These are phyloP conservation scores for Ophiostoma quercus DNA, from an alignment of 2,329 filamentous ascomycete species.

Conservation along the genomic window DNA sequence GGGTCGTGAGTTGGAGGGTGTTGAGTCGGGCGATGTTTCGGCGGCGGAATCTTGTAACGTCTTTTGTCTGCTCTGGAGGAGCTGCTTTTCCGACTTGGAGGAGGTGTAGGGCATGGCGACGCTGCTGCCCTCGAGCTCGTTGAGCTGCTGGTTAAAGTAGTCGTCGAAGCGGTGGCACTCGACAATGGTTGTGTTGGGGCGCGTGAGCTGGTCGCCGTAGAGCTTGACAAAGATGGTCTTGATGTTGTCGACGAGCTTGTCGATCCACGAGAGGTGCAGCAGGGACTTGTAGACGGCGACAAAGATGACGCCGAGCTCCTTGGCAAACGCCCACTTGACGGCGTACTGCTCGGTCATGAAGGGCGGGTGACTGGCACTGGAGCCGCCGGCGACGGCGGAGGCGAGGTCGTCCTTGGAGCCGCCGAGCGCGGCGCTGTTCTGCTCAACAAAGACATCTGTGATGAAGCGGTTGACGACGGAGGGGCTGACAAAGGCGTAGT, in stretches of 20 bases:
- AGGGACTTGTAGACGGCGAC: constrained; percentile 96
- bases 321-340: constrained; percentile 85
- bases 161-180: constrained; percentile 77
- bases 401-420: constrained; percentile 54
- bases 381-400: constrained; percentile 53
- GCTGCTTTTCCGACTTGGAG: neutral
- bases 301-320: constrained; percentile 92
- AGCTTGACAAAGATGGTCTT: constrained; percentile 85
- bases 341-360: constrained; percentile 94
- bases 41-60: constrained; percentile 24
- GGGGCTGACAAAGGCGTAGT: constrained; percentile 72
- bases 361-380: constrained; percentile 42
- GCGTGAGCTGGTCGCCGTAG: constrained; percentile 81
- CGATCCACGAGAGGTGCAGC: constrained; percentile 92
- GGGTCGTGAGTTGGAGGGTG: constrained; percentile 72
- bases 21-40: constrained; percentile 58
- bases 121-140: constrained; percentile 64
- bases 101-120: neutral
- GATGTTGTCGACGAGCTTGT: constrained; percentile 92
- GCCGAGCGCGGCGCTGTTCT: constrained; percentile 60
- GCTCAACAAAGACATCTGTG: constrained; percentile 94
- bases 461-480: constrained; percentile 92
- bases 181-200: constrained; percentile 69
- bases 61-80: constrained; percentile 24
- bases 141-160: constrained; percentile 91